These are phyloP conservation scores for Gossypium arboreum DNA, from an alignment of 345 rosid genomes.

Conservation along the genomic window DNA sequence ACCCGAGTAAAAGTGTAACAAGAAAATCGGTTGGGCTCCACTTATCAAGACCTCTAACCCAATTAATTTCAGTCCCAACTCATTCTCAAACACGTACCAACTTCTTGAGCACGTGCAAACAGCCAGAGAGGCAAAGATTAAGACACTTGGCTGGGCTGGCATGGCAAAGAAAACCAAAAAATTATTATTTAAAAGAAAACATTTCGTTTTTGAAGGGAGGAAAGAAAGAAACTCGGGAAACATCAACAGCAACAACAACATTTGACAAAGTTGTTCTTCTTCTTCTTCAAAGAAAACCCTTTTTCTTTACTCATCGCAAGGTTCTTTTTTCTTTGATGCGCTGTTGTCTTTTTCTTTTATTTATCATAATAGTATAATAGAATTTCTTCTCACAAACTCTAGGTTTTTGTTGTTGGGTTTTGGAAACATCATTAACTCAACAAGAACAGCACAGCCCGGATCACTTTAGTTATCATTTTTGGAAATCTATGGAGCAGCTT, in stretches of 20 bases:
- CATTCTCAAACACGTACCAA: neutral
- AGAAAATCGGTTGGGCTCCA: too few species aligned
- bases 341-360: neutral
- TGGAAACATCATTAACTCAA: neutral
- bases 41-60: too few species aligned
- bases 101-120: neutral
- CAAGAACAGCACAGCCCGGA: neutral
- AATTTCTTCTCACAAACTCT: neutral
- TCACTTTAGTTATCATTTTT: constrained; percentile 5
- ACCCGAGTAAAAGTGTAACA: too few species aligned
- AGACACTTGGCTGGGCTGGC: neutral
- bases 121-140: neutral
- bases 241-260: constrained; percentile 11
- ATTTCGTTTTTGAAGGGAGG: neutral
- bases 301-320: constrained; percentile 12
- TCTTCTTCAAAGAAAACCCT: constrained; percentile 7
- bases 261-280: constrained; percentile 4
- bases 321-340: neutral
- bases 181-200: neutral
- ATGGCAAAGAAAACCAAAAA: neutral
- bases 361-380: neutral
- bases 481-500: constrained; percentile 78
- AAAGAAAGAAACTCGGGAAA: constrained; percentile 16
- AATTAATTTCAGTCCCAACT: neutral
- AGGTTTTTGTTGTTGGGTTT: neutral